Evolutionary conservation across 2,329 filamentous ascomycete species (phyloP), one percentile per base, ranked within the genome.

Genomic region (Penicillium corylophilum): DNA sequence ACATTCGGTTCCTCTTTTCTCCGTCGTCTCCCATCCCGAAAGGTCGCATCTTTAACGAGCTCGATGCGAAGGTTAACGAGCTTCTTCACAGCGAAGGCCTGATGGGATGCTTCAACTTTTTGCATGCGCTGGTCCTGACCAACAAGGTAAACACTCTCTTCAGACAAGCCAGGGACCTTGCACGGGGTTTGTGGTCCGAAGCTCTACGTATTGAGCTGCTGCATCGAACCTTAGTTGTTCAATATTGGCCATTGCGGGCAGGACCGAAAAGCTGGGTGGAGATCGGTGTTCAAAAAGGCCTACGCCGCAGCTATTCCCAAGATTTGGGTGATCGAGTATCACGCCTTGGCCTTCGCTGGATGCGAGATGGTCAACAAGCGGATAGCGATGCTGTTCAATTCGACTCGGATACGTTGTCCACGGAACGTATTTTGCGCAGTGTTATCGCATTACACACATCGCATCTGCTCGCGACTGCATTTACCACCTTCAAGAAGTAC

Each of bases 191-290:
- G 28, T 97, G 94, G 93, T 84, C 86, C 28, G 86, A 89, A 49
- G 85, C 86, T 29, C 71, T 97, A 41, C 84, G 83, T 62, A 81
- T 95, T 15, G 90, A 96, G 67, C 79, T 86, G 24, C 78, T 96
- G 33, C 89, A 94, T 67, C 83, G 94, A 54, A 87, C 87, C 24
- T 76, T 99, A 51, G 84, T 91, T 9, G 82, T 99, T 29, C 92
- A 96, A 65, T 99, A 99, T 72, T 99, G 94, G 94, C 79, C 82
- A 15, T 81, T 82, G 45, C 83, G 85, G 62, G 79, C 81, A 50
- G 83, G 83, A 1, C 79, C 82, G 15, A 96, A 95, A 75, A 95
- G 86, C 68, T 99, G 94, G 93, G 79, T 99, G 43, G 86, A 97
- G 58, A 78, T 99, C 45, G 92, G 91, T 9, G 82, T 96, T 31